Evolutionary conservation across 345 rosid species (phyloP), one percentile per base, ranked within the genome.

Genomic region (Citrus cavaleriei): DNA sequence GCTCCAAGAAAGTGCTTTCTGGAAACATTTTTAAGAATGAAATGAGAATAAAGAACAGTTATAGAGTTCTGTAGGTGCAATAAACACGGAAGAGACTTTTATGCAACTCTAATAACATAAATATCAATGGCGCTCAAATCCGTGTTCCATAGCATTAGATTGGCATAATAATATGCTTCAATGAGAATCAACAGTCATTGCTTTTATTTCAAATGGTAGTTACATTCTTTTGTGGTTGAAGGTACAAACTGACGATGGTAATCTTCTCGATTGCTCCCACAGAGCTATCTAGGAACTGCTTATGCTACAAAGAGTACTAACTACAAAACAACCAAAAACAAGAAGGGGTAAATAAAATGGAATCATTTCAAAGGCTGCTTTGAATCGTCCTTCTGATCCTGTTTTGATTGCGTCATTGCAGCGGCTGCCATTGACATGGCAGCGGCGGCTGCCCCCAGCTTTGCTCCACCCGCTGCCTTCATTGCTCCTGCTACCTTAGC

Each of bases 391-490:
- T 89, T 84, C 40, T 77, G 80, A 76, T 94, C 96, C 58, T 84
- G 86, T 77, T 91, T 91, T 7, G 94, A 82, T 58, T 91, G 90
- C 3, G 89, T 30, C 77, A 93, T 76, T 12, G 98, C 94, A 1
- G 97, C 97, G 0, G 89, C 76, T 38, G 98, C 98, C 40, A 85
- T 87, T 0, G 95, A 86, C 90, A 95, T 86, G 58, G 98, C 97
- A 25, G 94, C 86, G 2, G 97, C 94, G 0, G 98, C 98, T 21
- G 93, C 98, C 68, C 98, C 97, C 4, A 95, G 86, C 90, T 95
- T 95, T 10, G 70, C 97, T 68, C 97, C 93, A 34, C 98, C 94
- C 16, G 94, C 98, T 4, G 97, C 97, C 80, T 95, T 95, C 98
- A 95, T 88, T 22, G 72, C 94, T 49, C 88, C 93, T 10, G 94